Evolutionary conservation across 2,329 filamentous ascomycete genomes (phyloP).

Genomic region (Cordyceps farinosa): DNA sequence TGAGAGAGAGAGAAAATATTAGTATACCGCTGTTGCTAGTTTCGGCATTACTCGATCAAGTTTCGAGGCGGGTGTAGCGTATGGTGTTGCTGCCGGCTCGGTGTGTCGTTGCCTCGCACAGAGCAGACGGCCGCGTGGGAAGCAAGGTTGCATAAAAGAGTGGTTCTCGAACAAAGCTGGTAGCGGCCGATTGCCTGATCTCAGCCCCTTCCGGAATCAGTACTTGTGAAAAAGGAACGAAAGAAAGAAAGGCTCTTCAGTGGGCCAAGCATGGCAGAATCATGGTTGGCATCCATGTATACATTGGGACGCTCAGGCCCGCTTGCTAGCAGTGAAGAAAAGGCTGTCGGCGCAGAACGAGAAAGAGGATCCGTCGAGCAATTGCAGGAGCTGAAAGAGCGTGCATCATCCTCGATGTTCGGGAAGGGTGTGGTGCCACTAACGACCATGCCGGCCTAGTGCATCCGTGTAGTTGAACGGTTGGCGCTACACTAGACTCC

Average conservation of each 20-base stretch:
- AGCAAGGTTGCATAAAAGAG: neutral
- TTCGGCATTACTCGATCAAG: neutral
- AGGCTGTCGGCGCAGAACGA: neutral
- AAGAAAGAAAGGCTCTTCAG: no score
- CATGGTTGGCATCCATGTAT: no score
- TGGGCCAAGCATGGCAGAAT: no score
- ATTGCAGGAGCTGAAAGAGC: neutral
- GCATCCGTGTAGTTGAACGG: neutral
- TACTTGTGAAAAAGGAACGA: neutral
- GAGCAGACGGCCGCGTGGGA: neutral
- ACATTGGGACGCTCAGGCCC: neutral
- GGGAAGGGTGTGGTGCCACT: neutral
- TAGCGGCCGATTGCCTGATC: neutral
- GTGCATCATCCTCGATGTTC: neutral
- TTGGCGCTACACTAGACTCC: conserved; percentile 12
- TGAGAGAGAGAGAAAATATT: neutral
- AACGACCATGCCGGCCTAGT: neutral
- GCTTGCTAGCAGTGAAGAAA: no score
- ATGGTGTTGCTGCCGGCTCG: neutral
- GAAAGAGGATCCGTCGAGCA: neutral
- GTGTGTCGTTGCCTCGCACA: neutral
- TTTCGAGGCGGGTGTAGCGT: neutral
- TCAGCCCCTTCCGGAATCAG: neutral
- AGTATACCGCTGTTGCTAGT: neutral
- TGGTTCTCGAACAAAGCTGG: neutral